Conservation (phyloP, 148 eudicot genomes). For the Rhododendron henanense region DNA sequence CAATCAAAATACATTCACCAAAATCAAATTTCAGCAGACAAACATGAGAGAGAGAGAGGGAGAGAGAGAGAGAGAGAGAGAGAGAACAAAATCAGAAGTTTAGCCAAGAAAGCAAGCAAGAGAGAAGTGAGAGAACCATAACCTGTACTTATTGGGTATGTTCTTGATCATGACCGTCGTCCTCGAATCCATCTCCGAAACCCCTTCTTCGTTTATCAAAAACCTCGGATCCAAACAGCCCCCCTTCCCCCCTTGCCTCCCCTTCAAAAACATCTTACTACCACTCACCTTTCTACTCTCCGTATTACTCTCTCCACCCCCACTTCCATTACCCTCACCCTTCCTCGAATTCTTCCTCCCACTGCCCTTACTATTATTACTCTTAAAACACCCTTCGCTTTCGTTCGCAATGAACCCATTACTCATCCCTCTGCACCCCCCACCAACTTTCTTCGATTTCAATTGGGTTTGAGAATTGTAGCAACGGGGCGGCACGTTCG, state of each 20-base stretch:
- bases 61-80: no score
- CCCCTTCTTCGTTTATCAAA: conserved; percentile 65
- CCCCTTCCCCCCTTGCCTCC: conserved; percentile 32
- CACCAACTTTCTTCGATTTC: neutral
- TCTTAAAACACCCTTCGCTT: neutral
- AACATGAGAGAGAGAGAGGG: no score
- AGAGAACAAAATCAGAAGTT: neutral
- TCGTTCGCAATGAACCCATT: neutral
- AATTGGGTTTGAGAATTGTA: neutral
- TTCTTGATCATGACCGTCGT: conserved; percentile 97
- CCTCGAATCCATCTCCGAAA: conserved; percentile 48
- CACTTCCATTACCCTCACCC: neutral
- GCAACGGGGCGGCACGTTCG: neutral
- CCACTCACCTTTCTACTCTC: neutral
- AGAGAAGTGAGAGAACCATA: neutral
- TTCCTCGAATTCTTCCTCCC: conserved; percentile 15
- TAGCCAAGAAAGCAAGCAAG: neutral
- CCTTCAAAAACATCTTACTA: conserved; percentile 34
- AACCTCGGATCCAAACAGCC: conserved; percentile 58
- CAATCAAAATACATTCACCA: no score
- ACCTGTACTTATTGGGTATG: conserved; percentile 99
- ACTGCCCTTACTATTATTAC: neutral
- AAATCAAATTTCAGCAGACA: no score
- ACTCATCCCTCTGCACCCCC: neutral
- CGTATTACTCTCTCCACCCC: neutral